Percentiles rank a stretch among this genome's conserved stretches.
Evolutionary conservation across 2,329 filamentous ascomycete genomes (phyloP).

Genomic region (Phialemonium atrogriseum): DNA sequence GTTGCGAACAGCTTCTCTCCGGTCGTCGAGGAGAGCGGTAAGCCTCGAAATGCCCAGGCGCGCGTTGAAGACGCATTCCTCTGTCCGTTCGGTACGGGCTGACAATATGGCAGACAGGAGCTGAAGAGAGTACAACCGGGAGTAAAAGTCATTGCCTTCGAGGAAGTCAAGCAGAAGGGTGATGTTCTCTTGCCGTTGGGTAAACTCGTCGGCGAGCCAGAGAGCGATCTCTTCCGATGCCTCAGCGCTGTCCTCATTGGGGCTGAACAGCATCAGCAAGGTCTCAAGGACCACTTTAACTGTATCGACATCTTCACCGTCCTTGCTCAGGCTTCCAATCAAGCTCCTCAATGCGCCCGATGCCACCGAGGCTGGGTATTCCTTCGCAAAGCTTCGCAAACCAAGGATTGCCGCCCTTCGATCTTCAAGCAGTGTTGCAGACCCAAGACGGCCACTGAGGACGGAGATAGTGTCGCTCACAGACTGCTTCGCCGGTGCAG

Average conservation of each 20-base stretch:
- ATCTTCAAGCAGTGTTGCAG: conserved; percentile 88
- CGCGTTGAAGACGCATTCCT: conserved; percentile 87
- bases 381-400: conserved; percentile 89
- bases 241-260: conserved; percentile 68
- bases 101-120: conserved; percentile 78
- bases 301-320: conserved; percentile 92
- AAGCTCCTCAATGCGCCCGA: conserved; percentile 85
- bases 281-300: conserved; percentile 94
- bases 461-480: conserved; percentile 91
- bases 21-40: conserved; percentile 76
- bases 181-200: conserved; percentile 94
- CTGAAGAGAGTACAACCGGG: conserved; percentile 83
- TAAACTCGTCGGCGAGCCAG: conserved; percentile 97
- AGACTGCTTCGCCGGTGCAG: conserved; percentile 88
- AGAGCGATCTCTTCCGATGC: conserved; percentile 92
- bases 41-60: conserved; percentile 82
- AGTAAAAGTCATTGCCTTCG: conserved; percentile 81
- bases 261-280: conserved; percentile 80
- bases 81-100: conserved; percentile 81
- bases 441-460: conserved; percentile 77
- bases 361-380: conserved; percentile 91
- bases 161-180: conserved; percentile 83
- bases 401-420: conserved; percentile 88
- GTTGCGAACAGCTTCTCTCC: conserved; percentile 78
- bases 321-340: conserved; percentile 76